Evolutionary conservation across 441 rosid genomes (phyloP).

Genomic region (Gossypium trilobum): DNA sequence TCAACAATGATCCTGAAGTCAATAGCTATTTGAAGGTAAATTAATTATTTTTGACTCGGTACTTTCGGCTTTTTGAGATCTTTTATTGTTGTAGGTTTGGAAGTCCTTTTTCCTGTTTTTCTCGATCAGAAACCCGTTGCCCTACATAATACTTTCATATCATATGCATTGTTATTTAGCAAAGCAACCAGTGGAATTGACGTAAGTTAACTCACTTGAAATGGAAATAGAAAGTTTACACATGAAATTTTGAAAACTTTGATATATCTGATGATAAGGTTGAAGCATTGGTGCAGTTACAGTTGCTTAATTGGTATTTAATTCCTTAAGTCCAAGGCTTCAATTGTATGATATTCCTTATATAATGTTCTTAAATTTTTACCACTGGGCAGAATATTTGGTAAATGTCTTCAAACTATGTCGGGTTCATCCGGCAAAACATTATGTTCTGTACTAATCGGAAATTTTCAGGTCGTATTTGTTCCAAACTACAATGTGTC

Average conservation of each 20-base stretch:
- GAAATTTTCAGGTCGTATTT: constrained; percentile 63
- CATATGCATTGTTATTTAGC: not conserved
- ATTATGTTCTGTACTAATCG: not conserved
- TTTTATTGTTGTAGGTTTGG: not conserved
- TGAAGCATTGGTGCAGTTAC: too few species aligned
- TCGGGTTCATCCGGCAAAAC: not conserved
- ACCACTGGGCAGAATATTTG: not conserved
- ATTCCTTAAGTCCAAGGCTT: not conserved
- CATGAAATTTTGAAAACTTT: not conserved
- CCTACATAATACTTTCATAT: not conserved
- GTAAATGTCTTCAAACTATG: not conserved
- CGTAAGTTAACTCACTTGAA: not conserved
- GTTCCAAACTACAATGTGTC: constrained; percentile 93
- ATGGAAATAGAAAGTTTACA: not conserved
- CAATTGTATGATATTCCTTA: not conserved
- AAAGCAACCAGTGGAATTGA: not conserved
- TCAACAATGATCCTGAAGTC: constrained; percentile 89
- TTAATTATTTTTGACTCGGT: not conserved
- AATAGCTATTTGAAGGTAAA: constrained; percentile 76
- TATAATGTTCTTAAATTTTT: not conserved
- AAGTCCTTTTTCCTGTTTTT: not conserved
- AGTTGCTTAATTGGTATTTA: not conserved
- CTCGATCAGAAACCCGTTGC: not conserved
- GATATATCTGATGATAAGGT: not conserved
- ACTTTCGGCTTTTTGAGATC: not conserved